Evolutionary conservation across 1,139 yeast species (phyloP).

Genomic region (Yamadazyma oceani): DNA sequence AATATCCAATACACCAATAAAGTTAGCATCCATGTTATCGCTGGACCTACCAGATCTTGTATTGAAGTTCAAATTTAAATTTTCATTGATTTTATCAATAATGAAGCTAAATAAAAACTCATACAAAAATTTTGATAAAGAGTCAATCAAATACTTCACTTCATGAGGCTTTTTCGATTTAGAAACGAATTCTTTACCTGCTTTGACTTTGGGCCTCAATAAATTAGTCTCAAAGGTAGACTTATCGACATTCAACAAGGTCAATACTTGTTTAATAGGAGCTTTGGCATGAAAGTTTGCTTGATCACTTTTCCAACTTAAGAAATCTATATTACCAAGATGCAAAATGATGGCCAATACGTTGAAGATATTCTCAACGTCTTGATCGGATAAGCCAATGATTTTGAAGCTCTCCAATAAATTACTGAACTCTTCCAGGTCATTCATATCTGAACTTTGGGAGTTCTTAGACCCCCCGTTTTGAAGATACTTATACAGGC

Average conservation of each 20-base stretch:
- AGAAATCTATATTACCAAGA: constrained; percentile 80
- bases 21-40: constrained; percentile 34
- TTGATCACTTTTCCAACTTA: constrained; percentile 73
- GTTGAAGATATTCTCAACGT: constrained; percentile 60
- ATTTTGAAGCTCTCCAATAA: constrained; percentile 67
- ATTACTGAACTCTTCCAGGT: constrained; percentile 60
- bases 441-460: constrained; percentile 66
- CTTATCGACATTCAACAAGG: constrained; percentile 63
- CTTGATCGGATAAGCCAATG: constrained; percentile 65
- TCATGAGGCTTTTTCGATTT: constrained; percentile 81
- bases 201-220: constrained; percentile 81
- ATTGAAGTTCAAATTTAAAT: constrained; percentile 38
- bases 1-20: constrained; percentile 92
- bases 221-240: constrained; percentile 57
- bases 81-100: constrained; percentile 75
- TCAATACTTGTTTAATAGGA: constrained; percentile 58
- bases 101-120: constrained; percentile 80
- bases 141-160: constrained; percentile 80
- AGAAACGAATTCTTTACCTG: constrained; percentile 84
- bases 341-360: constrained; percentile 77
- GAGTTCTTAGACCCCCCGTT: constrained; percentile 37
- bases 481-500: constrained; percentile 59
- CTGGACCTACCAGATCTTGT: constrained; percentile 11
- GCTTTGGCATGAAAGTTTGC: constrained; percentile 62
- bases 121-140: constrained; percentile 82